Conservation (phyloP, 305 asterid genomes). For the Withania somnifera region DNA sequence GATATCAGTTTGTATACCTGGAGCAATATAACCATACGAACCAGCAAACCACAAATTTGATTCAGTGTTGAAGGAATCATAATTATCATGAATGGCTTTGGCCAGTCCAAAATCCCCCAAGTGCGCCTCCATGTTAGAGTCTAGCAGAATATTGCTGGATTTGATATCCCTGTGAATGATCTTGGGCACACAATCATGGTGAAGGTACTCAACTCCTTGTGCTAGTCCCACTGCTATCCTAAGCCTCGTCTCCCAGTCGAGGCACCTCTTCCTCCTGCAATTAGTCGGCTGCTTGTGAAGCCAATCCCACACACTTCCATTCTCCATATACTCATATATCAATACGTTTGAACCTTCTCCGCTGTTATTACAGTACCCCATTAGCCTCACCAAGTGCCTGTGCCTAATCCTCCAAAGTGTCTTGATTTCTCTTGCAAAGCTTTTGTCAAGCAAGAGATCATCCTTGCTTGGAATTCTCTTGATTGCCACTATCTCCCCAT, state of each 20-base stretch:
- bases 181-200: conserved; percentile 85
- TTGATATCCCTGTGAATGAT: conserved; percentile 88
- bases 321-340: conserved; percentile 91
- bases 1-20: conserved; percentile 37
- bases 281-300: conserved; percentile 46
- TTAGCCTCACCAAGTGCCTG: conserved; percentile 66
- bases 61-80: conserved; percentile 52
- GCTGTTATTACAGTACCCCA: conserved; percentile 65
- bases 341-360: conserved; percentile 54
- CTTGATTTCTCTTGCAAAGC: conserved; percentile 78
- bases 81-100: conserved; percentile 39
- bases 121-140: conserved; percentile 79
- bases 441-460: conserved; percentile 56
- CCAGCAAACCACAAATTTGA: conserved; percentile 80
- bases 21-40: conserved; percentile 91
- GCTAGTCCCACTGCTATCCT: conserved; percentile 79
- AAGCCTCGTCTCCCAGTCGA: conserved; percentile 67
- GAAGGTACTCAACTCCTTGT: conserved; percentile 86
- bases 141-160: conserved; percentile 72
- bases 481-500: conserved; percentile 70
- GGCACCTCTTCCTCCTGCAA: conserved; percentile 38
- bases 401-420: conserved; percentile 85
- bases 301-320: conserved; percentile 91
- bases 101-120: conserved; percentile 94
- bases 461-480: conserved; percentile 62